Evolutionary conservation across 1,284 basidiomycete species (phyloP).

Genomic region (Leccinum laetum): DNA sequence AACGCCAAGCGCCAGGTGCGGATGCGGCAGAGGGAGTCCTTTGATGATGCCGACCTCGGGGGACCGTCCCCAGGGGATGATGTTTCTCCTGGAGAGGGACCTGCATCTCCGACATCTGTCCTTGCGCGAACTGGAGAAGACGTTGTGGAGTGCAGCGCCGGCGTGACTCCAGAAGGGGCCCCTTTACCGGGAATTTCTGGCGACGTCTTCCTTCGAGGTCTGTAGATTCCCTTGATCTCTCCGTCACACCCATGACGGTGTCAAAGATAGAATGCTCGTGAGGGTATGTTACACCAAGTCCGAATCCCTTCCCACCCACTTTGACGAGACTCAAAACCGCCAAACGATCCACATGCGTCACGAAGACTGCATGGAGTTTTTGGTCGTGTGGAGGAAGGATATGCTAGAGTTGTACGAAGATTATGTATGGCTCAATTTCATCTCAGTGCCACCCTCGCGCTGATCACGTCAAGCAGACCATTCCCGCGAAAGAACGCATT

Average conservation of each 20-base stretch:
- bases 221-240: slow-evolving; percentile 8
- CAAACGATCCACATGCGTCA: slow-evolving; percentile 60
- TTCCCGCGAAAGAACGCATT: slow-evolving; percentile 62
- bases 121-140: slow-evolving; percentile 52
- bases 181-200: slow-evolving; percentile 33
- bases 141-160: slow-evolving; percentile 61
- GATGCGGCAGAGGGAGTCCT: slow-evolving; percentile 3
- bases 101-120: slow-evolving; percentile 58
- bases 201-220: slow-evolving; percentile 66
- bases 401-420: slow-evolving; percentile 79
- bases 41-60: background rate
- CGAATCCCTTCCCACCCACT: slow-evolving; percentile 50
- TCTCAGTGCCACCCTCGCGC: background rate
- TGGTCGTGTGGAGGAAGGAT: slow-evolving; percentile 78
- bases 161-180: slow-evolving; percentile 41
- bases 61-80: slow-evolving; percentile 31
- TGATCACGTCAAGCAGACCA: slow-evolving; percentile 42
- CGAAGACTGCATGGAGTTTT: slow-evolving; percentile 74
- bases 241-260: slow-evolving; percentile 16
- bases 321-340: slow-evolving; percentile 70
- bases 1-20: slow-evolving; percentile 11
- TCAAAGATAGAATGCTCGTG: slow-evolving; percentile 82
- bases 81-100: slow-evolving; percentile 26
- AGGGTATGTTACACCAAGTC: slow-evolving; percentile 63
- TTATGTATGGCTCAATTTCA: slow-evolving; percentile 50